phyloP scores from a whole-genome alignment of 2,329 filamentous ascomycete genomes.

The Aspergillus sp. region DNA sequence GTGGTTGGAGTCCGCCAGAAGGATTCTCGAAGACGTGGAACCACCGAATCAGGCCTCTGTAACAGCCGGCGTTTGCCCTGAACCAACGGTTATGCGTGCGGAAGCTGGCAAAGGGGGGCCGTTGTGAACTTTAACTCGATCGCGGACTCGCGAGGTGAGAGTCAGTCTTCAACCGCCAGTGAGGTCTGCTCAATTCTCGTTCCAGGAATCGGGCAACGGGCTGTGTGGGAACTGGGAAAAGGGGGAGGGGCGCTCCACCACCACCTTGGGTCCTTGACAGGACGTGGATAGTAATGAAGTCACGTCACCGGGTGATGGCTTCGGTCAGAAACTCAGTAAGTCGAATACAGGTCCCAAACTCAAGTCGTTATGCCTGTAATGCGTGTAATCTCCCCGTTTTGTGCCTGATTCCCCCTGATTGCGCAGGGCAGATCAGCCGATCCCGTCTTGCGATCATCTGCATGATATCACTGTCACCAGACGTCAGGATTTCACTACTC shows the following conservation, averaged over 20 bases:
- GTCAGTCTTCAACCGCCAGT: background rate
- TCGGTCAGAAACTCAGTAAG: too few species aligned
- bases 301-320: too few species aligned
- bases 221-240: slow-evolving; percentile 9
- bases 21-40: slow-evolving; percentile 14
- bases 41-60: slow-evolving; percentile 2
- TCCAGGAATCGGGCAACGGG: background rate
- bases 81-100: slow-evolving; percentile 9
- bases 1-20: slow-evolving; percentile 1
- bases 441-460: background rate
- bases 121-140: background rate
- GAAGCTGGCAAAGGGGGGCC: slow-evolving; percentile 16
- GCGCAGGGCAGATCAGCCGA: background rate
- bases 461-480: background rate
- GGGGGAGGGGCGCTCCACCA: slow-evolving; percentile 11
- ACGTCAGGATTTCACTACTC: too few species aligned
- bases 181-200: background rate
- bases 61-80: slow-evolving; percentile 9
- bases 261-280: too few species aligned
- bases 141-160: background rate
- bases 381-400: background rate
- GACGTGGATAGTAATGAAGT: too few species aligned
- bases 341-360: too few species aligned
- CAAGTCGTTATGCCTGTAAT: too few species aligned
- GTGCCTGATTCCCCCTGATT: background rate